These are phyloP conservation scores for Hymenotorrendiella dingleyae DNA, from an alignment of 2,329 filamentous ascomycete genomes.

Conservation along the genomic window DNA sequence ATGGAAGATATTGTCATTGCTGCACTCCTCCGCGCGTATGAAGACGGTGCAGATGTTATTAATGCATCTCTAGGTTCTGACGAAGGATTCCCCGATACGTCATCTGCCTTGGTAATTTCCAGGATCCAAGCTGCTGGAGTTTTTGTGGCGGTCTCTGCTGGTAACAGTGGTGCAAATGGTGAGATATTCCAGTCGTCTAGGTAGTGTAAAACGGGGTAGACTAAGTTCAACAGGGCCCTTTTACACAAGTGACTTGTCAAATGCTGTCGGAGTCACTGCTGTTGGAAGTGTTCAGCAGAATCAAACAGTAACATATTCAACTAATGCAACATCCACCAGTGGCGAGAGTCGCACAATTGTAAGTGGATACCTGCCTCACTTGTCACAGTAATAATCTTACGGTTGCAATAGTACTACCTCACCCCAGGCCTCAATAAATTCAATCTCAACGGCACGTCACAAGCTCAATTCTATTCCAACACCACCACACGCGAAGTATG, in stretches of 20 bases:
- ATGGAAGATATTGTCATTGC: constrained; percentile 18
- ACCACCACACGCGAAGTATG: no score
- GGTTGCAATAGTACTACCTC: no score
- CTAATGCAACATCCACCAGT: no score
- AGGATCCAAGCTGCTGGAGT: constrained; percentile 8
- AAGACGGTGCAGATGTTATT: constrained; percentile 20
- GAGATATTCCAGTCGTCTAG: constrained; percentile 9
- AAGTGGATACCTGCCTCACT: no score
- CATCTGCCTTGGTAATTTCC: constrained; percentile 2
- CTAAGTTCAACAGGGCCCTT: constrained; percentile 3
- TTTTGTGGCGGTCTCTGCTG: constrained; percentile 10
- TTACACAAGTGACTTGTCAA: constrained; percentile 7
- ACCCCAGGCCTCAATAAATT: no score
- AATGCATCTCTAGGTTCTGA: constrained; percentile 19
- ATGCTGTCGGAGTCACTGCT: constrained; percentile 21
- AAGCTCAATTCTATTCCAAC: no score
- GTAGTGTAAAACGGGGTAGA: constrained; percentile 11
- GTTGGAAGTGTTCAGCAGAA: no score
- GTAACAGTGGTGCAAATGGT: constrained; percentile 12
- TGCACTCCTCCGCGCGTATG: constrained; percentile 17
- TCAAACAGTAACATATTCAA: no score
- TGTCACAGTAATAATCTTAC: no score
- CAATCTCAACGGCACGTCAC: no score
- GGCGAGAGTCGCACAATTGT: no score
- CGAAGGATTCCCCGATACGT: neutral